Conservation (phyloP, 768 basidiomycete genomes). For the Mycena leptocephala region DNA sequence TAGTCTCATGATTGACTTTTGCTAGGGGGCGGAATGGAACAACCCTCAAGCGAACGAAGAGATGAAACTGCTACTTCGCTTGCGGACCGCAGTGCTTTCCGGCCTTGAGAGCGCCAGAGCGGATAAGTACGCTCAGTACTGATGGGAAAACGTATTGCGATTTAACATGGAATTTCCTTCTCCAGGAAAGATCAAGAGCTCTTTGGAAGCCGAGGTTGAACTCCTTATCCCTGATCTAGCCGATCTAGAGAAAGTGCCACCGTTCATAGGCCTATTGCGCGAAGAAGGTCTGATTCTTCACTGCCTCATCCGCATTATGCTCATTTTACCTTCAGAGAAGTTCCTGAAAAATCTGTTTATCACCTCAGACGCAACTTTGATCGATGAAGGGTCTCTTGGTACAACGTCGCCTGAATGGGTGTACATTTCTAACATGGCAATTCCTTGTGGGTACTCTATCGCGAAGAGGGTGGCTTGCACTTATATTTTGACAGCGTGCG, state of each 20-base stretch:
- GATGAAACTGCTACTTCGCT: slow-evolving; percentile 74
- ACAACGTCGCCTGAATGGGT: slow-evolving; percentile 64
- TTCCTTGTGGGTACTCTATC: slow-evolving; percentile 61
- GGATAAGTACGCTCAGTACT: slow-evolving; percentile 74
- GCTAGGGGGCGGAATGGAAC: slow-evolving; percentile 74
- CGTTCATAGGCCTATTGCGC: slow-evolving; percentile 51
- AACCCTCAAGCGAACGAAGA: slow-evolving; percentile 70
- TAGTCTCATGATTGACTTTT: too few relatives aligned
- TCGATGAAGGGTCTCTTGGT: slow-evolving; percentile 60
- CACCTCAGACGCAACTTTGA: slow-evolving; percentile 79
- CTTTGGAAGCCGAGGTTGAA: slow-evolving; percentile 84
- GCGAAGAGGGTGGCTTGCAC: not conserved
- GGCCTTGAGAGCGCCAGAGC: slow-evolving; percentile 85
- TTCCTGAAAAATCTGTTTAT: slow-evolving; percentile 85
- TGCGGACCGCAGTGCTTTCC: slow-evolving; percentile 75
- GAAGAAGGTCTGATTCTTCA: slow-evolving; percentile 55
- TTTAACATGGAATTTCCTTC: too few relatives aligned
- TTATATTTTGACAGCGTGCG: slow-evolving; percentile 25
- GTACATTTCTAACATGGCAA: slow-evolving; percentile 59
- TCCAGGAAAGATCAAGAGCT: slow-evolving; percentile 79
- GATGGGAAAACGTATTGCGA: too few relatives aligned
- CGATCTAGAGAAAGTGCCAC: slow-evolving; percentile 41
- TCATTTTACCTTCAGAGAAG: slow-evolving; percentile 60
- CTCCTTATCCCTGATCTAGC: slow-evolving; percentile 67
- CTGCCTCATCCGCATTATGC: not conserved